Percentiles rank a stretch among this genome's conserved stretches.
Conservation (phyloP, 257 asterid genomes). For the Fraxinus pennsylvanica region DNA sequence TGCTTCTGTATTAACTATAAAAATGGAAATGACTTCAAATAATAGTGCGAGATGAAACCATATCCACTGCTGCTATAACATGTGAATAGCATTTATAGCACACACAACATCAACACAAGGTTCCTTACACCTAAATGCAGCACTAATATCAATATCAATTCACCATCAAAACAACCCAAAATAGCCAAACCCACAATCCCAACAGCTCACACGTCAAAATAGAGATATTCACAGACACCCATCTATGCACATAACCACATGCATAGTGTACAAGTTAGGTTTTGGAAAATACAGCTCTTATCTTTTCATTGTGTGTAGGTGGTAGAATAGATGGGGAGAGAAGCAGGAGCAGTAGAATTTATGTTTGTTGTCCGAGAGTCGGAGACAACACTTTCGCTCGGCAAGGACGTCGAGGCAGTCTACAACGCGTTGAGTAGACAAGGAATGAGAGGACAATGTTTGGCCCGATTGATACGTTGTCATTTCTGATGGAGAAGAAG, state of each 20-base stretch:
- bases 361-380: too few relatives aligned
- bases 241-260: background rate
- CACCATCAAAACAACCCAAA: constrained; percentile 6
- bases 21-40: background rate
- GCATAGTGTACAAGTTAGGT: too few relatives aligned
- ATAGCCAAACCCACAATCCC: background rate
- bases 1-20: background rate
- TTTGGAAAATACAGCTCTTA: too few relatives aligned
- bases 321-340: too few relatives aligned
- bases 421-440: too few relatives aligned
- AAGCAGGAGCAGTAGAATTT: too few relatives aligned
- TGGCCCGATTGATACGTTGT: too few relatives aligned
- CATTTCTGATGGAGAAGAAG: too few relatives aligned
- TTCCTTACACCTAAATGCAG: constrained; percentile 8
- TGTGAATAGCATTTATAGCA: background rate
- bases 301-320: too few relatives aligned
- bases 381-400: too few relatives aligned
- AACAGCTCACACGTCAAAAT: background rate
- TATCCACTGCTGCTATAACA: background rate
- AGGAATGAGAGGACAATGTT: too few relatives aligned
- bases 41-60: background rate
- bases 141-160: background rate
- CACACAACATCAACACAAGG: background rate
- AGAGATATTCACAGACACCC: background rate
- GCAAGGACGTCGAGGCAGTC: too few relatives aligned